Evolutionary conservation across 331 rosid genomes (phyloP).

Genomic region (Acacia pycnantha): DNA sequence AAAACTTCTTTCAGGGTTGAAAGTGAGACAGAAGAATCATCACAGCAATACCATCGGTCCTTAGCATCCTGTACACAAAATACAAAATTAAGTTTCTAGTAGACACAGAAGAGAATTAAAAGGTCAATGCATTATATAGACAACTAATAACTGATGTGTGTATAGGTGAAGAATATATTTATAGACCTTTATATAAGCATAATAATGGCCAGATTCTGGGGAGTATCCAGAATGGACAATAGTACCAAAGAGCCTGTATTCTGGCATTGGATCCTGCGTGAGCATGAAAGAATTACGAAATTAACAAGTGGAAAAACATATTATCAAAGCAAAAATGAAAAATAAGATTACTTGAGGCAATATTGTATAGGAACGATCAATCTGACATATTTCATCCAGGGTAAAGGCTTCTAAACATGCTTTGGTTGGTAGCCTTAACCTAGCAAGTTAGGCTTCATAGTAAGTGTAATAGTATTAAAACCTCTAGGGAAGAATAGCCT

Average conservation of each 20-base stretch:
- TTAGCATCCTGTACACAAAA: conserved; percentile 70
- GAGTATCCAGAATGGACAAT: conserved; percentile 98
- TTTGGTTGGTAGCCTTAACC: neutral
- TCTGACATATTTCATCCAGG: neutral
- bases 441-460: conserved; percentile 20
- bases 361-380: conserved; percentile 4
- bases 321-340: neutral
- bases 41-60: conserved; percentile 93
- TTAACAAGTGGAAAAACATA: conserved; percentile 20
- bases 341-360: neutral
- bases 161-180: neutral
- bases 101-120: conserved; percentile 1
- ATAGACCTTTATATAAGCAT: conserved; percentile 88
- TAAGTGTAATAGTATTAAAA: conserved; percentile 12
- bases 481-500: neutral
- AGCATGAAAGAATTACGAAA: conserved; percentile 18
- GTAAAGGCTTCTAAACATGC: conserved; percentile 6
- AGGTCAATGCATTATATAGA: neutral
- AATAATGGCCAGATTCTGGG: conserved; percentile 96
- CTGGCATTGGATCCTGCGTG: conserved; percentile 86
- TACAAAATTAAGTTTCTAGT: conserved; percentile 22
- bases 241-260: conserved; percentile 96
- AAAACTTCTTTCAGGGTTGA: conserved; percentile 83
- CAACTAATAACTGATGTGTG: neutral
- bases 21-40: conserved; percentile 82